A percentile compares a stretch with the other conserved stretches of the same genome.
phyloP scores from a whole-genome alignment of 2,329 filamentous ascomycete species.

The Trichoderma oligosporum region DNA sequence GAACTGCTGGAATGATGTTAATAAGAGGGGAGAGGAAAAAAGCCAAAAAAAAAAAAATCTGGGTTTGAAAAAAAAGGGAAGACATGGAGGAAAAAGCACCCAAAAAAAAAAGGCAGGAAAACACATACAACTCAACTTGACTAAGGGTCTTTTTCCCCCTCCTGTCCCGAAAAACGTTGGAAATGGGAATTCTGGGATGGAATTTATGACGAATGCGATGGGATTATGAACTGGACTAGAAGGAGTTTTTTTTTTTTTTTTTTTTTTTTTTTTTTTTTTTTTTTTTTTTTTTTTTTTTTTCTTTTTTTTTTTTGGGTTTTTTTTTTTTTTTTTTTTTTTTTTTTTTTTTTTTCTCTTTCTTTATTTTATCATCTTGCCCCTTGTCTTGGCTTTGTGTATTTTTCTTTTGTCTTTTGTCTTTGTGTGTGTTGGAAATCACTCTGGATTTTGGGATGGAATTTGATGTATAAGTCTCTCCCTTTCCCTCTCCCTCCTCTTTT shows the following conservation, averaged over 20 bases:
- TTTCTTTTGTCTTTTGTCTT: background rate
- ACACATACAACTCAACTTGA: background rate
- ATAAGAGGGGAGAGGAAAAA: background rate
- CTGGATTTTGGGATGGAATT: background rate
- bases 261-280: background rate
- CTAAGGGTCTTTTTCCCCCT: background rate
- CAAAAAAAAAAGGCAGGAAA: background rate
- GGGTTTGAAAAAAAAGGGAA: background rate
- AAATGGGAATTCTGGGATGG: background rate
- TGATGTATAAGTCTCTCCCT: background rate
- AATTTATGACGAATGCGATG: constrained; percentile 15
- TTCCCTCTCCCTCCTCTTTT: too few species aligned
- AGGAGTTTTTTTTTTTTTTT: constrained; percentile 1
- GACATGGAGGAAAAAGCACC: background rate
- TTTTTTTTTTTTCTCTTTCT: background rate
- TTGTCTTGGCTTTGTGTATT: background rate
- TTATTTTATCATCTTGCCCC: background rate
- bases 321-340: background rate
- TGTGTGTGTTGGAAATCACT: too few species aligned
- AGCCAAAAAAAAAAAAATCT: background rate
- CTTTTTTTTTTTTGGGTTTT: background rate
- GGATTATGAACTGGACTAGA: constrained; percentile 15
- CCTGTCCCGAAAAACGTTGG: background rate
- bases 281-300: background rate
- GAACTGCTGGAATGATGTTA: constrained; percentile 4